Base-by-base conservation (phyloP, 176 grass and related monocot genomes). In the Canna indica region DNA sequence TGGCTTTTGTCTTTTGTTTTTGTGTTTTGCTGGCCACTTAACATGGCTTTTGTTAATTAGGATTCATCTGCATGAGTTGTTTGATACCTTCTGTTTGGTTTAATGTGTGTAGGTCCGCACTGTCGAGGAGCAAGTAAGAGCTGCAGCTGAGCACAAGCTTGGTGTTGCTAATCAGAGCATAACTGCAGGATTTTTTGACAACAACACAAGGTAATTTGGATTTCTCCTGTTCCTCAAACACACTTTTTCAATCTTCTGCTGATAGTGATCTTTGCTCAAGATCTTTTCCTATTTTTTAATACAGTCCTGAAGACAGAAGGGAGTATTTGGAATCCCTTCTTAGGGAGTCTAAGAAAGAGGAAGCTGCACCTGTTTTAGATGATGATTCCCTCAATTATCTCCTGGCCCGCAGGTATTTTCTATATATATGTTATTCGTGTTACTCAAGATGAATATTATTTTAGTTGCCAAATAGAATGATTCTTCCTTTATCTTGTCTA, bases 81-180 rank as follows among this genome's bases (percentile, higher is more conserved):
- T 66, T 65, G 38, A n/a, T 36, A 22, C 20, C 13, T 32, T 66
- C 3, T 66, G 33, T 38, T 66, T 39, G 63, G 63, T 38, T 62
- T 8, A 12, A 58, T 58, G 48, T 33, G 25, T 66, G 47, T 61
- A 99, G 94, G 86, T 99, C 26, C 75, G 80, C 26, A 87, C 73
- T 70, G 94, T 99, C 63, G 94, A 99, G 85, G 94, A 99, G 60
- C 94, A 99, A 90, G 94, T 99, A 48, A 90, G 94, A 78, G 94
- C 94, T 88, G 91, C 94, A 76, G 94, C 94, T 38, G 94, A 99
- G 71, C 94, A 99, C 82, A 99, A 99, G 77, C 88, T 99, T 69
- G 82, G 90, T 17, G 86, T 99, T 86, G 94, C 94, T 83, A 99
- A 99, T 79, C 94, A 99, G 80, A 99, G 94, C 86, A 99, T 99